phyloP scores from a whole-genome alignment of 192 early-diverging fungal species.

The Cetraspora pellucida region DNA sequence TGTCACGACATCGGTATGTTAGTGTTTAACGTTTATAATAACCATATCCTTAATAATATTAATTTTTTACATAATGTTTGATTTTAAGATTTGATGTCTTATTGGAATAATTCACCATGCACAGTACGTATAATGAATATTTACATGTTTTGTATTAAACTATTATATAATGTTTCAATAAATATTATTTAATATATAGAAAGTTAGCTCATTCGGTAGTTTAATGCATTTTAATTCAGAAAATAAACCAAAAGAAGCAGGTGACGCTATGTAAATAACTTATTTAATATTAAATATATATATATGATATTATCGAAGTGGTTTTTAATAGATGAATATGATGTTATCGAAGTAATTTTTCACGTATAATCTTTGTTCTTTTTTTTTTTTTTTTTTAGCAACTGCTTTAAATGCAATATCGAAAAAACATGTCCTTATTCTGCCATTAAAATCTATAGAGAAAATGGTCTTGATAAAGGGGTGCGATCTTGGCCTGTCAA shows the following conservation, averaged over 20 bases:
- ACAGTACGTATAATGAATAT: background rate
- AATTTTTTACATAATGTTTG: background rate
- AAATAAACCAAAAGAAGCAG: constrained; percentile 61
- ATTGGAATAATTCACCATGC: constrained; percentile 30
- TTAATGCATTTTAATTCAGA: constrained; percentile 59
- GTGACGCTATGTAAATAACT: constrained; percentile 41
- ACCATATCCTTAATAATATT: background rate
- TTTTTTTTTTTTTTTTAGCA: too few relatives aligned
- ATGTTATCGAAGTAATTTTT: too few relatives aligned
- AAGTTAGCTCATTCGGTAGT: constrained; percentile 62
- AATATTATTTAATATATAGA: constrained; percentile 38
- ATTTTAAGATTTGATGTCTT: constrained; percentile 13
- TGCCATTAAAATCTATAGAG: too few relatives aligned
- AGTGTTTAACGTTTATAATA: background rate
- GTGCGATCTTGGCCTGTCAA: too few relatives aligned
- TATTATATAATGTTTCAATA: too few relatives aligned
- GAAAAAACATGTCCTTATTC: too few relatives aligned
- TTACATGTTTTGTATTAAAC: too few relatives aligned
- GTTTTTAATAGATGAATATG: too few relatives aligned
- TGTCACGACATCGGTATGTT: constrained; percentile 39
- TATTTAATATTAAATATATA: constrained; percentile 1
- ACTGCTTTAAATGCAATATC: too few relatives aligned
- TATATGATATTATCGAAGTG: background rate
- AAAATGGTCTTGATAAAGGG: too few relatives aligned
- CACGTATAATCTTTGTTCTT: too few relatives aligned